These are phyloP conservation scores for Perkinsus chesapeaki DNA, from an alignment of 169 alveolate genomes.

Conservation along the genomic window DNA sequence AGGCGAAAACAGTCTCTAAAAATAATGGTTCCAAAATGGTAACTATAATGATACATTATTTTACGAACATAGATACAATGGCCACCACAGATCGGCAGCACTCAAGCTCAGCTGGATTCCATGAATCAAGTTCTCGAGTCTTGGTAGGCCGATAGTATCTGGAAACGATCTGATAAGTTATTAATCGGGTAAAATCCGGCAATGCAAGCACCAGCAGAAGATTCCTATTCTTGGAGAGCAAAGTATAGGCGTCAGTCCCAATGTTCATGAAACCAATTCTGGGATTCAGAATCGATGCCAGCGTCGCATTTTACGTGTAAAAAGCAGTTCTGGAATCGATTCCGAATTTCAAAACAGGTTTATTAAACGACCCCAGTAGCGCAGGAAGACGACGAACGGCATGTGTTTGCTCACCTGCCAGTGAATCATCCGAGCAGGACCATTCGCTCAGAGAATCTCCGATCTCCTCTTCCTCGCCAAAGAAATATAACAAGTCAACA, in stretches of 20 bases:
- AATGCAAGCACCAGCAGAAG: no score
- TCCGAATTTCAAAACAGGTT: no score
- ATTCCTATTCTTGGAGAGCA: no score
- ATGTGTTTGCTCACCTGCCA: background rate
- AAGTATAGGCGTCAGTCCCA: no score
- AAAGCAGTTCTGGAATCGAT: no score
- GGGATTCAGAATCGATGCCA: no score
- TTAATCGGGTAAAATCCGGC: background rate
- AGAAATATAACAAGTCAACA: background rate
- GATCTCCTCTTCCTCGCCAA: background rate
- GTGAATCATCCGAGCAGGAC: background rate
- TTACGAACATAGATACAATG: background rate
- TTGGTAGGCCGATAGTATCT: background rate
- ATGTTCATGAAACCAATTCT: no score
- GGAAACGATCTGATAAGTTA: background rate
- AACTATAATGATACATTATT: background rate
- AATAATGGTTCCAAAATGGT: background rate
- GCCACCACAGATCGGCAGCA: background rate
- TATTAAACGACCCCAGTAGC: background rate
- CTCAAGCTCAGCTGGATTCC: background rate
- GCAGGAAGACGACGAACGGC: background rate
- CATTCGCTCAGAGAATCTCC: background rate
- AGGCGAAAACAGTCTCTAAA: no score
- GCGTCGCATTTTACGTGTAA: no score
- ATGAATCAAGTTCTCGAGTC: background rate